These are phyloP conservation scores for Diddensiella caesifluorescens DNA, from an alignment of 805 yeast species.

Conservation along the genomic window DNA sequence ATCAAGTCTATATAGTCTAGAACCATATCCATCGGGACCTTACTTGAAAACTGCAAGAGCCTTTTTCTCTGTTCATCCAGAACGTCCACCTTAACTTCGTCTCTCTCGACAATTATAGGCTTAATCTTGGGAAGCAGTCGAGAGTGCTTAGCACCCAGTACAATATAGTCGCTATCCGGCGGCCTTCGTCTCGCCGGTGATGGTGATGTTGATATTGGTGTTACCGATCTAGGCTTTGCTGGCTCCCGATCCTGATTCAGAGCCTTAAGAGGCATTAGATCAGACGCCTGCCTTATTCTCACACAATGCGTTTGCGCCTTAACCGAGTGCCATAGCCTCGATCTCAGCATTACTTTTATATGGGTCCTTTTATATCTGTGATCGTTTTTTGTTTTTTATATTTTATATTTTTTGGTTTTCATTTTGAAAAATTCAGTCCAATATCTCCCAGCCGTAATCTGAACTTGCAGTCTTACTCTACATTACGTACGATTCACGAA, in stretches of 20 bases:
- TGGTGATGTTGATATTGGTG: background rate
- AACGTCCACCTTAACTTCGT: conserved; percentile 13
- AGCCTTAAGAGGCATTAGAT: background rate
- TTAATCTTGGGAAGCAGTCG: conserved; percentile 16
- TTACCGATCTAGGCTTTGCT: background rate
- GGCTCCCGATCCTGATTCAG: background rate
- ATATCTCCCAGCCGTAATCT: too few species aligned
- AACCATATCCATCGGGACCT: conserved; percentile 13
- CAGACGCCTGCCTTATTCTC: background rate
- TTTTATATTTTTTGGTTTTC: too few species aligned
- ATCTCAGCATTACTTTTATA: background rate
- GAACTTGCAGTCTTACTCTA: too few species aligned
- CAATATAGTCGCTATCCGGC: conserved; percentile 15
- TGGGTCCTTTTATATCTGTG: too few species aligned
- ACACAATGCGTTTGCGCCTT: background rate
- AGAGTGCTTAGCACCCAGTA: conserved; percentile 21
- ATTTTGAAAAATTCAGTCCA: too few species aligned
- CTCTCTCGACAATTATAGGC: conserved; percentile 7
- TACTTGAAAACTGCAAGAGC: conserved; percentile 17
- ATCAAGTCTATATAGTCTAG: conserved; percentile 17
- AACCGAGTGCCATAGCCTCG: background rate
- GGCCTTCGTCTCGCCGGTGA: background rate
- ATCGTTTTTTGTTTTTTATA: too few species aligned
- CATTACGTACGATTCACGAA: too few species aligned
- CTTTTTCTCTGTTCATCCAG: conserved; percentile 20